Percentiles rank a stretch among this genome's conserved stretches.
These are phyloP conservation scores for Penicillium antarcticum DNA, from an alignment of 495 filamentous ascomycete genomes.

Conservation along the genomic window DNA sequence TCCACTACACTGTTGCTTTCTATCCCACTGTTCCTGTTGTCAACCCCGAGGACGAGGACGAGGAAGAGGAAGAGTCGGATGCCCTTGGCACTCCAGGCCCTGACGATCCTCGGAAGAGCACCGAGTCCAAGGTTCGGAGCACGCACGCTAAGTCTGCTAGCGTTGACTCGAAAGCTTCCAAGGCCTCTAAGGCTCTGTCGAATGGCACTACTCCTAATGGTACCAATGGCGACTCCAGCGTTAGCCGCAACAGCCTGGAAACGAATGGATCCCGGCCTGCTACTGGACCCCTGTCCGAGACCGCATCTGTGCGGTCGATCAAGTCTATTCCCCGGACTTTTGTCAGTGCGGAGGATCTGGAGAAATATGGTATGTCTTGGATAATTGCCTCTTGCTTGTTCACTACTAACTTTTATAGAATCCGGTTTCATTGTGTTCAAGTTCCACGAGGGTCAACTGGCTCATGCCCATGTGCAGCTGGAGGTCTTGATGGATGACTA, in stretches of 20 bases:
- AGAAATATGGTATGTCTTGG: conserved; percentile 61
- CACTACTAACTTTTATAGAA: conserved; percentile 47
- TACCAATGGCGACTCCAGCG: conserved; percentile 23
- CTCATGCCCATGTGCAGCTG: conserved; percentile 70
- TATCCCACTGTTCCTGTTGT: conserved; percentile 83
- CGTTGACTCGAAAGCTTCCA: conserved; percentile 30
- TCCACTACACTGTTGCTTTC: conserved; percentile 85
- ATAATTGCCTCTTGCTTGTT: neutral
- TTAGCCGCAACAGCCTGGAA: conserved; percentile 34
- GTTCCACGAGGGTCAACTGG: conserved; percentile 80
- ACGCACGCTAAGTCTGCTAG: conserved; percentile 30
- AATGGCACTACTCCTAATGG: conserved; percentile 23
- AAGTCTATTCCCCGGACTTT: conserved; percentile 71
- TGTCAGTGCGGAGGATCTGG: conserved; percentile 73
- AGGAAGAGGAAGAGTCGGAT: conserved; percentile 47
- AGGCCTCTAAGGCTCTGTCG: conserved; percentile 16
- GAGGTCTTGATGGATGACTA: conserved; percentile 95
- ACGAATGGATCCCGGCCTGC: conserved; percentile 27
- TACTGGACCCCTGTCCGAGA: conserved; percentile 35
- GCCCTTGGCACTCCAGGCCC: conserved; percentile 10
- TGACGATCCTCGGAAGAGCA: conserved; percentile 34
- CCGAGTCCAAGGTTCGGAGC: conserved; percentile 27
- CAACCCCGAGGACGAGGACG: conserved; percentile 89
- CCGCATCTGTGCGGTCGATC: conserved; percentile 31
- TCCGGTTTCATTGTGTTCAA: conserved; percentile 94